Evolutionary conservation across 2,329 filamentous ascomycete genomes (phyloP).

Genomic region (Penicillium brasilianum): DNA sequence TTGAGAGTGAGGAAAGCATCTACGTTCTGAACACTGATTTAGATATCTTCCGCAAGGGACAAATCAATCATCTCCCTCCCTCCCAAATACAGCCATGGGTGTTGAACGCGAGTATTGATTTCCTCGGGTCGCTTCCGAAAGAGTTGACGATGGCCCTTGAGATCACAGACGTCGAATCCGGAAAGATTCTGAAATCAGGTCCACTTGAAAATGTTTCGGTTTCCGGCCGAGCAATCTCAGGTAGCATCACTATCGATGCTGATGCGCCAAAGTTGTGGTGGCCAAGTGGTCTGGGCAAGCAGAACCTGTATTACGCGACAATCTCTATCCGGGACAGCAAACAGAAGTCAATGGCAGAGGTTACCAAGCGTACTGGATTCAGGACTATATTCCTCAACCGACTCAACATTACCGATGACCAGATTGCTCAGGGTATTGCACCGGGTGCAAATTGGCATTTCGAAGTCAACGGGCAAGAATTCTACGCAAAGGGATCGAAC

Average conservation of each 20-base stretch:
- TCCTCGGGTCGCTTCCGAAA: conserved; percentile 55
- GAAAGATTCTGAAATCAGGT: conserved; percentile 47
- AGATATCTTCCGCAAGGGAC: conserved; percentile 64
- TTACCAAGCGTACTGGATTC: conserved; percentile 64
- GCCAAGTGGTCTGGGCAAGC: conserved; percentile 62
- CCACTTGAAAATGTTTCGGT: conserved; percentile 48
- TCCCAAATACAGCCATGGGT: conserved; percentile 64
- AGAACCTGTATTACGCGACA: conserved; percentile 63
- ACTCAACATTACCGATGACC: conserved; percentile 58
- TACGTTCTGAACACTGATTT: conserved; percentile 60
- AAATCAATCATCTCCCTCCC: conserved; percentile 63
- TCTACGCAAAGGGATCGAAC: conserved; percentile 69
- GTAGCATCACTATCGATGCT: conserved; percentile 51
- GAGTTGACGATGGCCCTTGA: conserved; percentile 54
- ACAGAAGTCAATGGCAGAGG: conserved; percentile 47
- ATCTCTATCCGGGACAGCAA: conserved; percentile 51
- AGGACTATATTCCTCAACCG: conserved; percentile 66
- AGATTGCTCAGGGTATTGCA: conserved; percentile 60
- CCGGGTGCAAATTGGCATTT: conserved; percentile 67
- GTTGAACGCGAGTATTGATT: conserved; percentile 65
- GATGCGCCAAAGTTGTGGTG: conserved; percentile 63
- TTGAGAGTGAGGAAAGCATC: conserved; percentile 48
- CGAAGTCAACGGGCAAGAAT: conserved; percentile 67
- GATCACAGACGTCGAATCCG: conserved; percentile 51
- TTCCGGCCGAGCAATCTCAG: conserved; percentile 54